Evolutionary conservation across 2,329 filamentous ascomycete species (phyloP), one percentile per base, ranked within the genome.

Genomic region (Alternaria consortialis): DNA sequence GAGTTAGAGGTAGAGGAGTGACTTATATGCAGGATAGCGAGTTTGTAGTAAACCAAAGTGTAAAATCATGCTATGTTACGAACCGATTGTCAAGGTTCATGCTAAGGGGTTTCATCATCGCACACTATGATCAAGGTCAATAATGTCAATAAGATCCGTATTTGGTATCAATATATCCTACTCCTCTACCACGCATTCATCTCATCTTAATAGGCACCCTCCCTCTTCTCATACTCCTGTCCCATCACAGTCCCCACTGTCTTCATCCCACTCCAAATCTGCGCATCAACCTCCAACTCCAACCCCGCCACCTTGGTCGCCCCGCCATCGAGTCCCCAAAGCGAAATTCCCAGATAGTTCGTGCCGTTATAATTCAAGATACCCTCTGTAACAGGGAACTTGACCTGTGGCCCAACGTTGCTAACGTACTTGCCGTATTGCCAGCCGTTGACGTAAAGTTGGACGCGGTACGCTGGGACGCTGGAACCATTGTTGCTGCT

Each of bases 371-470:
- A 91, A 72, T 94, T 85, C 52, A 92, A 80, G 23, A 94, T 86
- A 23, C 90, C 90, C 78, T 92, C 86, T 0, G 91, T 91, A 0
- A 94, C 90, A 1, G 90, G 90, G 73, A 89, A 94, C 2, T 77
- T 82, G 0, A 84, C 87, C 79, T 94, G 91, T 1, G 91, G 91
- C 0, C 91, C 91, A n/a, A 93, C 83, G 64, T 93, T 90, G 71
- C 87, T 88, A n/a, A 87, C 80, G 63, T 85, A 89, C 72, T 89
- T 88, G 2, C 86, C 87, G 64, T 88, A 93, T 74, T 93, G 90
- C 77, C 88, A 93, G 1, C 91, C 91, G 68, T 93, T 93, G 44
- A 93, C 87, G 70, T 86, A 93, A 7, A 93, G 78, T 68, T 90
- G 85, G 1, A 83, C 87, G 17, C 90, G 83, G 64, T 90, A 91